Base-by-base conservation (phyloP, 225 moss, liverwort and hornwort genomes). In the Antitrichia curtipendula region DNA sequence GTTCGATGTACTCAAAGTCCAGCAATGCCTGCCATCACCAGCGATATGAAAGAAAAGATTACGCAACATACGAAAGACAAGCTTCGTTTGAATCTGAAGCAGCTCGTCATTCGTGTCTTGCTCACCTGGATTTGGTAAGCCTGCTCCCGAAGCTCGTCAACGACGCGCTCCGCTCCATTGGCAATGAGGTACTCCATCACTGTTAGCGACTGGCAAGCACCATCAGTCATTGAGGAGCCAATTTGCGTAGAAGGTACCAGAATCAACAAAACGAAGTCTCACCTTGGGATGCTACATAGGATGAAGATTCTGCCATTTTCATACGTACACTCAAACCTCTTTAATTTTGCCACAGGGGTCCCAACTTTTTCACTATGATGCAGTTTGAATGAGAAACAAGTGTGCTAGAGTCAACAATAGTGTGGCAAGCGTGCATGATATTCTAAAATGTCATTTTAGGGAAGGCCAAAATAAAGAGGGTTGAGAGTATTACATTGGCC, bases 121-220 rank as follows among this genome's bases (percentile, higher is more conserved):
- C 92, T 95, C 87, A 98, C 98, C 97, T 98, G 98, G 82, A 98
- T 94, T 89, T 97, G 97, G 84, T 96, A 97, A 32, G 94, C 91
- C 84, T 96, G 98, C 89, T 96, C 97, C 53, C 96, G 95, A 88
- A 98, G 91, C 90, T 98, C 97, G 86, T 98, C 98, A 61, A 97
- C 92, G 82, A 96, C 91, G 84, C 97, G 95, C 89, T 98, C 98
- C 52, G 94, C 95, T 86, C 98, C 98, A 90, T 98, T 97, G 68
- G 97, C 95, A 68, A 98, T 94, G 90, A 98, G 89, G 89, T 95
- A 98, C 91, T 98, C 98, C 97, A 98, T 91, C 75, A 98, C 95
- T 84, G 98, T 95, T 88, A 98, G 92, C 70, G 98, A 94, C 98
- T 98, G 97, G 92, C 92, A 94, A 91, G 66, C 87, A 90, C 87